These are phyloP conservation scores for Aquilaria malaccensis DNA, from an alignment of 345 rosid genomes.

Conservation along the genomic window DNA sequence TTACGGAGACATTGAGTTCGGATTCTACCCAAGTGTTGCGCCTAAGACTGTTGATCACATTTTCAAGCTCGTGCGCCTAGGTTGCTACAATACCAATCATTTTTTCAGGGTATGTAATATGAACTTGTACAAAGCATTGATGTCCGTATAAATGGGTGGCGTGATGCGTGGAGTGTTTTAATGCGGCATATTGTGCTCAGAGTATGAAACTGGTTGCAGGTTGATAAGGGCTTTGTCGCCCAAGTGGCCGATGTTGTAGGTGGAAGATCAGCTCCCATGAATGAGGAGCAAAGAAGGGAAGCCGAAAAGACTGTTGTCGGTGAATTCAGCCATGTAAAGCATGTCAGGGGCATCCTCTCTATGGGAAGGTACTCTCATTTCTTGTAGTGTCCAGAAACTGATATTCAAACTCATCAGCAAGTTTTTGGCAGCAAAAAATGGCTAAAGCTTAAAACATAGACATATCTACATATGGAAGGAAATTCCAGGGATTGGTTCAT, in stretches of 20 bases:
- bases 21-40: conserved; percentile 84
- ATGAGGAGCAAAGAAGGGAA: conserved; percentile 64
- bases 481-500: too few relatives aligned
- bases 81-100: conserved; percentile 86
- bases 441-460: too few relatives aligned
- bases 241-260: conserved; percentile 90
- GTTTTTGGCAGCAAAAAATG: too few relatives aligned
- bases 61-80: conserved; percentile 85
- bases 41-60: conserved; percentile 89
- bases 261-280: conserved; percentile 87
- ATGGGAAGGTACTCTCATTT: conserved; percentile 61
- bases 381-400: too few relatives aligned
- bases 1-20: conserved; percentile 87
- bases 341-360: conserved; percentile 82
- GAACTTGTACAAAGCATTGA: background rate
- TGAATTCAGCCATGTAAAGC: conserved; percentile 86
- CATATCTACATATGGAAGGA: too few relatives aligned
- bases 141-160: background rate
- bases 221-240: conserved; percentile 93
- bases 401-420: too few relatives aligned
- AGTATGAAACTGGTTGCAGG: conserved; percentile 30
- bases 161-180: background rate
- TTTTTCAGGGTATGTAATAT: conserved; percentile 66
- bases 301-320: conserved; percentile 74
- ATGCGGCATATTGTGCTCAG: background rate